Evolutionary conservation across 1,284 basidiomycete genomes (phyloP), one percentile per base, ranked within the genome.

Genomic region (Pyrrhoderma lamaoense): DNA sequence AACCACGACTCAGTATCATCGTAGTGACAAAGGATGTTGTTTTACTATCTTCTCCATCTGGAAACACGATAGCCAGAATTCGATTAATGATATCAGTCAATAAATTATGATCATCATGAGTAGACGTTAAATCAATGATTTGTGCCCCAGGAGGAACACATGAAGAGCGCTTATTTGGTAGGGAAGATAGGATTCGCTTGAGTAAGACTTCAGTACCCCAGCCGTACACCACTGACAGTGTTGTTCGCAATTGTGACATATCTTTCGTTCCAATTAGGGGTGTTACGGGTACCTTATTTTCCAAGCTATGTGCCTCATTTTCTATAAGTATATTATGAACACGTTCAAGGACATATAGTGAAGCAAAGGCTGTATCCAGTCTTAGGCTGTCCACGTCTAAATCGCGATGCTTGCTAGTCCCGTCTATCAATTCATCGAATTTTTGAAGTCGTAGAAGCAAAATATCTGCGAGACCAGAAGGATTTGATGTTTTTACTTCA

Each of bases 201-300:
- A 83, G 68, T 7, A 82, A 60, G 3, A 75, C 75, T 16, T 80
- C 74, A 3, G 77, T 62, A 3, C 77, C 80, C 86, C 86, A 88
- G 57, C 78, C 81, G 61, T 89, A 85, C 18, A 75, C 64, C 50
- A 89, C 72, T 11, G 82, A 77, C 8, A 85, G 61, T 21, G 88
- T 69, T 0, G 79, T 82, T 31, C 80, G 75, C 1, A 89, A 63
- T 54, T 78, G 66, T 3, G 70, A 64, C 38, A 88, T 63, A 63
- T 90, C 86, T 51, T 82, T 75, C 1, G 80, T 76, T 0, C 85
- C 85, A 48, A 89, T 68, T 14, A 67, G 60, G 19, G 73, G 73
- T 1, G 63, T 25, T n/a, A 57, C n/a, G n/a, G n/a, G n/a, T n/a
- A n/a, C n/a, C n/a, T n/a, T n/a, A n/a, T n/a, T n/a, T 37, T 25